Percentiles rank a stretch among this genome's conserved stretches.
Evolutionary conservation across 2,329 filamentous ascomycete genomes (phyloP).

Genomic region (Ambrosiella beaveri): DNA sequence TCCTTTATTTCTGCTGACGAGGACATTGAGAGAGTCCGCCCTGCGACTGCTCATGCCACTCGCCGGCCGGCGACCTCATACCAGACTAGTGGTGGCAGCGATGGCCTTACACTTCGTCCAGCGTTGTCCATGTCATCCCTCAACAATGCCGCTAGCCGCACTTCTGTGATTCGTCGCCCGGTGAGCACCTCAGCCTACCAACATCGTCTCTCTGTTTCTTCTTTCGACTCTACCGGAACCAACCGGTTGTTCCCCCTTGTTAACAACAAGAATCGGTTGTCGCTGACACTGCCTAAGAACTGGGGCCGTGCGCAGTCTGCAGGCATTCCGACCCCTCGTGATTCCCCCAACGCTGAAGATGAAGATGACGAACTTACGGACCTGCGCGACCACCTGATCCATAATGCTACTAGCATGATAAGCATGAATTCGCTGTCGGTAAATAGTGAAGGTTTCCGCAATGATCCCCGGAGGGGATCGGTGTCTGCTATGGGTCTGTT

Average conservation of each 20-base stretch:
- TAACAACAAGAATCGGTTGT: conserved; percentile 24
- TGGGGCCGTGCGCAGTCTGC: conserved; percentile 15
- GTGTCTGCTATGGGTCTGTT: conserved; percentile 29
- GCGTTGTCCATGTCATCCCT: conserved; percentile 9
- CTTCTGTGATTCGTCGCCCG: conserved; percentile 24
- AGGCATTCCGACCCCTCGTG: conserved; percentile 30
- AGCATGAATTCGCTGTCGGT: conserved; percentile 28
- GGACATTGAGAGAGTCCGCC: conserved; percentile 14
- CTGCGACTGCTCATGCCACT: neutral
- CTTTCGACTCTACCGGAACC: conserved; percentile 40
- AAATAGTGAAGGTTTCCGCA: conserved; percentile 19
- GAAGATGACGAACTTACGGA: conserved; percentile 27
- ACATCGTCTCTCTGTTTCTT: conserved; percentile 40
- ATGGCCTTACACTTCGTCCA: conserved; percentile 4
- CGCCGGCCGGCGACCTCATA: conserved; percentile 5
- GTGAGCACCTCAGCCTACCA: conserved; percentile 21
- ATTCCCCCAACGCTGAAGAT: conserved; percentile 32
- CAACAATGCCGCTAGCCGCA: conserved; percentile 7
- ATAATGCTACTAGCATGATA: conserved; percentile 2
- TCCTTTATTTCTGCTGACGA: conserved; percentile 15
- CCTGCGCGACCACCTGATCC: conserved; percentile 5
- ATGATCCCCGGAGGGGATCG: neutral
- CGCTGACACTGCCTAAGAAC: conserved; percentile 13
- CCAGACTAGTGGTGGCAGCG: conserved; percentile 3
- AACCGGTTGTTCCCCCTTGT: conserved; percentile 46